Conservation (phyloP, 495 filamentous ascomycete genomes). For the Penicillium turbatum region DNA sequence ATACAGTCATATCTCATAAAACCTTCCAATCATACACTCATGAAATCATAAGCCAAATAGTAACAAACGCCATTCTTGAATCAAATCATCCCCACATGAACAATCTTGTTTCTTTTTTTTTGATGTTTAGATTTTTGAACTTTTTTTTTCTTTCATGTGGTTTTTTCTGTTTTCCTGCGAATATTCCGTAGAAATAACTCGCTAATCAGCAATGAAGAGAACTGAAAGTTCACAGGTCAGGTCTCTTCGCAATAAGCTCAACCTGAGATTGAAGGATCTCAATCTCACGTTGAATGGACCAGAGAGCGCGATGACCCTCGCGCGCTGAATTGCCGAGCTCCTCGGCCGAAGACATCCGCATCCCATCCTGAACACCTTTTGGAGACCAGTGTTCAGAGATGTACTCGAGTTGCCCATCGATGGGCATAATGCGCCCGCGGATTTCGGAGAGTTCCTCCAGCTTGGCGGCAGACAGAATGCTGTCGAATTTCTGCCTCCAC, state of each 20-base stretch:
- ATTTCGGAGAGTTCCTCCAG: conserved; percentile 18
- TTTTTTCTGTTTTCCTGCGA: not conserved
- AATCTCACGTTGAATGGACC: conserved; percentile 5
- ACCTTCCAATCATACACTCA: not conserved
- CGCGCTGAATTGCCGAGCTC: conserved; percentile 1
- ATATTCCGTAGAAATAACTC: not conserved
- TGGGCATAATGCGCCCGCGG: not conserved
- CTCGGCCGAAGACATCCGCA: not conserved
- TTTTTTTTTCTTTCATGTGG: not conserved
- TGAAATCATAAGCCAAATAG: not conserved
- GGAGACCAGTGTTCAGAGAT: conserved; percentile 8
- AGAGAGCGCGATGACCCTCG: conserved; percentile 4
- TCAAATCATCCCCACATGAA: not conserved
- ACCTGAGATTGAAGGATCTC: not conserved
- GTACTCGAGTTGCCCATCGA: conserved; percentile 1
- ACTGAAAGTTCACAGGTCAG: not conserved
- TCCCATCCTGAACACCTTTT: not conserved
- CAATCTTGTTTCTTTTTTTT: not conserved
- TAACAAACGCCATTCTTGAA: not conserved
- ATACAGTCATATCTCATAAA: not conserved
- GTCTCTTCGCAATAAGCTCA: not conserved
- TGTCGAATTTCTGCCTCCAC: not conserved
- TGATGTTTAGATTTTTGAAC: not conserved
- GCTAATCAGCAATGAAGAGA: not conserved
- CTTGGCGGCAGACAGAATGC: not conserved